Base-by-base conservation (phyloP, 2,329 filamentous ascomycete genomes). In the Xylariaceae sp. region DNA sequence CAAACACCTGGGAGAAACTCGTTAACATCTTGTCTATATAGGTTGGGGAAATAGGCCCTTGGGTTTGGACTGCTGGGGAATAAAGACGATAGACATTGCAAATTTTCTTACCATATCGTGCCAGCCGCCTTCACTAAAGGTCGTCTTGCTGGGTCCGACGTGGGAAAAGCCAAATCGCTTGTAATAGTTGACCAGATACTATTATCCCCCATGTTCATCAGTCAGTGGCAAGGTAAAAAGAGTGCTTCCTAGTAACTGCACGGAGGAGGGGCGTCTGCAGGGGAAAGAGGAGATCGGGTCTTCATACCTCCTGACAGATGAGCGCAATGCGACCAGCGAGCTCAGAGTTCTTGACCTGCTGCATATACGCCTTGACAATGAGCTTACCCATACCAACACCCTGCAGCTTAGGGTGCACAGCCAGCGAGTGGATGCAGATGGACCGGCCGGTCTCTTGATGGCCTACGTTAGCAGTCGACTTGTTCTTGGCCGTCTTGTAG, bases 61-160 rank as follows among this genome's bases (percentile, higher is more conserved):
- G 12, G 28, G 33, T 4, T 9, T n/a, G 33, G 33, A 14, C 11
- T 36, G 16, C 12, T n/a, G 11, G n/a, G 33, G 6, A 4, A 6
- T 36, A 8, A 34, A n/a, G 6, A 4, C 7, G 12, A 31, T 7
- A 31, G 28, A 31, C 6, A 12, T 7, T 11, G 26, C 6, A 8
- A 17, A n/a, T 21, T 43, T 51, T 58, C 80, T 73, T 72, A 92
- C 89, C 90, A 96, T 87, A 71, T 95, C 87, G 65, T 85, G 81
- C 92, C 92, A 96, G 16, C 86, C 87, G 28, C 91, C 90, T 33
- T 91, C 91, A 17, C 87, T 89, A 75, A 92, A 92, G 56, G 83
- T 79, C 47, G 85, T 88, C 58, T 83, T 76, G 72, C 91, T 95
- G 46, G 80, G 77, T 0, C 92, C 91, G 26, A 81, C 74, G 65